Base-by-base conservation (phyloP, 1,284 basidiomycete genomes). In the Chalciporus sp. region DNA sequence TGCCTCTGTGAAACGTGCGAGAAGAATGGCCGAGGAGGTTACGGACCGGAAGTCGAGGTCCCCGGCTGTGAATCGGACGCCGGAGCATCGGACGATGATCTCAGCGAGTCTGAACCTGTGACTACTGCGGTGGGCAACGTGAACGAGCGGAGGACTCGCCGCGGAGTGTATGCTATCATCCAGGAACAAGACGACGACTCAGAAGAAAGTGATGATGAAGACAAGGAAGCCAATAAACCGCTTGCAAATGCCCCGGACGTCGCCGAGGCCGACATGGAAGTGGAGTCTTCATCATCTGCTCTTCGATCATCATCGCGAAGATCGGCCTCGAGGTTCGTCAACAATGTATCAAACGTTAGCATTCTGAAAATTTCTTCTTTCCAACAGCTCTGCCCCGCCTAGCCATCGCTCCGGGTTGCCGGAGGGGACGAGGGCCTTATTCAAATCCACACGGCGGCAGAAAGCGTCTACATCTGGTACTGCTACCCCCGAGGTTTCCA, bases 1-100 rank as follows among this genome's bases (percentile, higher is more conserved):
- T 96, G 94, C 72, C 80, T 96, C 42, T 96, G 94, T 67, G 87
- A 90, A 70, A 94, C 90, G 1, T 96, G 94, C 75, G 93, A 95
- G 74, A 81, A 80, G 72, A 82, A 76, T 39, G 83, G 84, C 10
- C 75, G 78, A 42, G 93, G 93, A 27, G 92, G 89, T 31, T 93
- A 92, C 65, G 80, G 82, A 12, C 84, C 80, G 50, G 80, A 84
- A 52, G 77, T 81, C 42, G 81, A 80, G 48, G 68, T 69, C 11
- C 71, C 79, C 29, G 78, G 77, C 50, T 73, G 72, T 35, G 76
- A 75, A 58, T 74, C 72, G 43, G 76, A 76, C 26, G 73, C 75
- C 44, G 78, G 76, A 59, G 77, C 69, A 33, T 74, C 75, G 10
- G 77, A 77, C 49, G 71, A 72, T 47, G 78, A 78, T 58, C 65